These are phyloP conservation scores for Zygoascus tannicola DNA, from an alignment of 805 yeast species.

Conservation along the genomic window DNA sequence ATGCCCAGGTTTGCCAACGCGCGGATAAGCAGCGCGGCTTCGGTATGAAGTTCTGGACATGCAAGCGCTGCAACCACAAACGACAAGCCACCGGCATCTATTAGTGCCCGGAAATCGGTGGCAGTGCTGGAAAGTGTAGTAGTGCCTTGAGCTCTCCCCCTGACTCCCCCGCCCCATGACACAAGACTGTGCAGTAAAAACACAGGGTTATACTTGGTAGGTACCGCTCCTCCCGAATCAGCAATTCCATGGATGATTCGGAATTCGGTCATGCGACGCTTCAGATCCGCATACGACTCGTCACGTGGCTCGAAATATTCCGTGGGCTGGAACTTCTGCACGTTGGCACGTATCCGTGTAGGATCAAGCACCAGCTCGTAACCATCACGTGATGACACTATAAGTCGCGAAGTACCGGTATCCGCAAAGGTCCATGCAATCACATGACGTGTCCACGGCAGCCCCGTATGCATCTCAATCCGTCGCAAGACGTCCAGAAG, in stretches of 20 bases:
- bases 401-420: constrained; percentile 34
- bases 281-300: background rate
- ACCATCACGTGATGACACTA: constrained; percentile 38
- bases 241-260: background rate
- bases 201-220: constrained; percentile 47
- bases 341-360: constrained; percentile 39
- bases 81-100: constrained; percentile 49
- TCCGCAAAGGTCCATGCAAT: constrained; percentile 52
- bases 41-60: background rate
- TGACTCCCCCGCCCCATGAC: too few relatives aligned
- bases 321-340: constrained; percentile 26
- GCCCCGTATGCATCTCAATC: constrained; percentile 43
- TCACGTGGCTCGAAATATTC: constrained; percentile 2
- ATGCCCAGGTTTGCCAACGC: background rate
- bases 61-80: constrained; percentile 30
- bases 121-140: constrained; percentile 16
- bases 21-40: background rate
- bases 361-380: constrained; percentile 40
- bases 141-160: constrained; percentile 30
- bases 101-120: constrained; percentile 45
- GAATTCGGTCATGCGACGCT: constrained; percentile 2
- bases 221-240: background rate
- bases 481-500: constrained; percentile 45
- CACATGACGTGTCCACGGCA: constrained; percentile 60
- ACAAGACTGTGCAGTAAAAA: constrained; percentile 53